phyloP scores from a whole-genome alignment of 257 asterid species.

The Solanum etuberosum region DNA sequence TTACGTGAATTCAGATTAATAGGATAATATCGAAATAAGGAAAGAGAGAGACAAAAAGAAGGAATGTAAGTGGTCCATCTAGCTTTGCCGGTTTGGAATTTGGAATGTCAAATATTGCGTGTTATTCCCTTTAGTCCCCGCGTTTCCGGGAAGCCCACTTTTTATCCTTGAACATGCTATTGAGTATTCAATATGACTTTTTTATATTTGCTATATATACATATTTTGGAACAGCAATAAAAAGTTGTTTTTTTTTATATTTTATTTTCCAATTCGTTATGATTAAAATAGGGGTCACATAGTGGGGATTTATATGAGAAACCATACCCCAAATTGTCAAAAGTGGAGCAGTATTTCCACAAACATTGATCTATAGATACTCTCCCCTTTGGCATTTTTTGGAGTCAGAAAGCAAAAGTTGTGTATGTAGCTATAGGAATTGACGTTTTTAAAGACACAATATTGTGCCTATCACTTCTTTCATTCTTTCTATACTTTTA shows the following conservation, averaged over 20 bases:
- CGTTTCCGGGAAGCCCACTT: neutral
- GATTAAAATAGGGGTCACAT: neutral
- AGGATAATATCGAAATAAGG: neutral
- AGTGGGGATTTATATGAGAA: neutral
- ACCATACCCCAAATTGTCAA: neutral
- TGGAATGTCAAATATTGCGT: neutral
- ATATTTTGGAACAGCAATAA: neutral
- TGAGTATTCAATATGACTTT: neutral
- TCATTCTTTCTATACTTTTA: neutral
- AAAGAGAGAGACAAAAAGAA: neutral
- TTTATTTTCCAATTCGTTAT: neutral
- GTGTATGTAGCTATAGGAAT: conserved; percentile 13
- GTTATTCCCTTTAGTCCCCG: neutral
- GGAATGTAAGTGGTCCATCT: conserved; percentile 14
- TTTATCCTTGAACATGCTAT: neutral
- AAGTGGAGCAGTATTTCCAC: neutral
- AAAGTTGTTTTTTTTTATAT: neutral
- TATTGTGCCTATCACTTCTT: neutral
- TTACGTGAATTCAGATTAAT: neutral
- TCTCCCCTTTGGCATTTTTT: neutral
- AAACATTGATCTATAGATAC: neutral
- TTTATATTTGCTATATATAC: neutral
- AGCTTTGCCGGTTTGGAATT: neutral
- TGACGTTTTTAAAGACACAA: conserved; percentile 35
- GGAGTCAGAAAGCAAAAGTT: neutral